Evolutionary conservation across 345 rosid genomes (phyloP).

Genomic region (Hibiscus syriacus): DNA sequence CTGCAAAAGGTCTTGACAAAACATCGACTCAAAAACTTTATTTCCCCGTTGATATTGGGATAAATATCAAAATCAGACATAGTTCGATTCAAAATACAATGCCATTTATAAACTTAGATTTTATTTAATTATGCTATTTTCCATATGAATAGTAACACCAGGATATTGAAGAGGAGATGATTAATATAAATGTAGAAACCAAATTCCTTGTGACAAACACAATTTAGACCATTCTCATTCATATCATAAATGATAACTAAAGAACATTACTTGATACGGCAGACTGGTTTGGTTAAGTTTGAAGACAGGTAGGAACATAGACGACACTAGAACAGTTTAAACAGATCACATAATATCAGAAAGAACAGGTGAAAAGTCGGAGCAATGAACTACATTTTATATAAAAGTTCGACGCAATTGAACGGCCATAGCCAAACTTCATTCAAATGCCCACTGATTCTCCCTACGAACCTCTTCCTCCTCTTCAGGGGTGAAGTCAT

Average conservation of each 20-base stretch:
- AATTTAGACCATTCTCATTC: not conserved
- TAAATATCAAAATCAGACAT: too few relatives aligned
- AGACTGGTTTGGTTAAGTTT: not conserved
- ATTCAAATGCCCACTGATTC: conserved; percentile 67
- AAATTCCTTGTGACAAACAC: not conserved
- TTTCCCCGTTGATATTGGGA: too few relatives aligned
- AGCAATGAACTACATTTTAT: not conserved
- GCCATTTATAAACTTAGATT: too few relatives aligned
- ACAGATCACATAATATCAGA: not conserved
- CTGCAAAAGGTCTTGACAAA: not conserved
- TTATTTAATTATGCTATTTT: too few relatives aligned
- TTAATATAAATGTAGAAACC: not conserved
- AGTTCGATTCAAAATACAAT: too few relatives aligned
- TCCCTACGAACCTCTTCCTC: conserved; percentile 59
- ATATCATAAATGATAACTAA: not conserved
- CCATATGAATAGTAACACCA: not conserved
- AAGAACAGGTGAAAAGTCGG: not conserved
- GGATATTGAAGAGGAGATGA: not conserved
- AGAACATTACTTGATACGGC: not conserved
- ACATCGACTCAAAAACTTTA: not conserved
- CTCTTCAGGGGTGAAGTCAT: conserved; percentile 52
- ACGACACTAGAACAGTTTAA: not conserved
- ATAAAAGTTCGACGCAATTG: not conserved
- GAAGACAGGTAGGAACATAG: not conserved
- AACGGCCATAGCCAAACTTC: not conserved